Conservation (phyloP, 257 asterid species). For the Ophiorrhiza pumila region DNA sequence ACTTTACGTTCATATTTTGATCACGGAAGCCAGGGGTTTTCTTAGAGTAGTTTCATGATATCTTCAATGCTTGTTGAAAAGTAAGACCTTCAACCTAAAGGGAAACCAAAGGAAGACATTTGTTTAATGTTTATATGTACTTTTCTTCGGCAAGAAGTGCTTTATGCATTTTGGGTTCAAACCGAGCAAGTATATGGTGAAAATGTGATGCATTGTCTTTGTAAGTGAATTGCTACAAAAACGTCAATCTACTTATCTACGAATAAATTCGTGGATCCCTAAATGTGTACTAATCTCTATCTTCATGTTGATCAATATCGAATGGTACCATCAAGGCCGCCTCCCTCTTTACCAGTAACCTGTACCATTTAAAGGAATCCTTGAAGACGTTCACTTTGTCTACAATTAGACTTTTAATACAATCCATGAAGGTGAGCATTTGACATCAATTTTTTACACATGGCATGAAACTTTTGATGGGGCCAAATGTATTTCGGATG, state of each 20-base stretch:
- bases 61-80: neutral
- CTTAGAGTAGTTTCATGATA: neutral
- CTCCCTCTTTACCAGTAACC: no score
- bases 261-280: no score
- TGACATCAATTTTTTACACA: neutral
- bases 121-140: neutral
- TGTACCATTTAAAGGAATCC: neutral
- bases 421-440: no score
- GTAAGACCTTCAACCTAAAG: neutral
- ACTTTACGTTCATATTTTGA: neutral
- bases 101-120: neutral
- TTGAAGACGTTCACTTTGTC: no score
- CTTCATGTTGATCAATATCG: no score
- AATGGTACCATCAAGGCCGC: neutral
- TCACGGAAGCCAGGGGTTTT: neutral
- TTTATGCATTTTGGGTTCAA: neutral
- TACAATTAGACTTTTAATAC: no score
- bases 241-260: no score
- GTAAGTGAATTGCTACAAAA: no score
- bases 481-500: constrained; percentile 17
- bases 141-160: neutral
- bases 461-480: neutral
- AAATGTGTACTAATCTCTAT: no score
- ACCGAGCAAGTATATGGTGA: neutral
- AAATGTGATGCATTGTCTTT: no score